phyloP scores from a whole-genome alignment of 305 asterid genomes.

The Petunia hybrid region DNA sequence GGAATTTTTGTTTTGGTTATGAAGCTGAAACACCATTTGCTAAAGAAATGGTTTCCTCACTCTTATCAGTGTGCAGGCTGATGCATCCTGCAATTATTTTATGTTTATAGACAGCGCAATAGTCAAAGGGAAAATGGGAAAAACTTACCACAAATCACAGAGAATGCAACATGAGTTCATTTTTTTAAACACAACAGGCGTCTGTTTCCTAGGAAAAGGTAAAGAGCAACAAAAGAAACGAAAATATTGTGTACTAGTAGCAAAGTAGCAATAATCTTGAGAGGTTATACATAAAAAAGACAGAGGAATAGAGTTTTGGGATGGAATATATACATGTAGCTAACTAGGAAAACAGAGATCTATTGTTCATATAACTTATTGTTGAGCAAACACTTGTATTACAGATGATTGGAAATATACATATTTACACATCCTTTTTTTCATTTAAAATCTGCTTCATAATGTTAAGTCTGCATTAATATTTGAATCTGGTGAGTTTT shows the following conservation, averaged over 20 bases:
- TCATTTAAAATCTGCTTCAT: not conserved
- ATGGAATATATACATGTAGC: not conserved
- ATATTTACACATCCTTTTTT: not conserved
- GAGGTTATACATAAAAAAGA: not conserved
- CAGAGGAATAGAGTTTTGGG: not conserved
- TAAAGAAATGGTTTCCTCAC: conserved; percentile 82
- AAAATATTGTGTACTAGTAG: not conserved
- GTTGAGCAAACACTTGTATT: not conserved
- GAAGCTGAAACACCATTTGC: conserved; percentile 73
- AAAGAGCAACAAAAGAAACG: not conserved
- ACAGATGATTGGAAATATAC: not conserved
- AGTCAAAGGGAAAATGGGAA: not conserved
- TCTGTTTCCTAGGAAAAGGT: not conserved
- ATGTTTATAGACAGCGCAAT: not conserved
- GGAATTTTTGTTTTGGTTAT: conserved; percentile 76
- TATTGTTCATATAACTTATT: not conserved
- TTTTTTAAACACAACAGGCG: not conserved
- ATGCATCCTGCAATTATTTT: conserved; percentile 2
- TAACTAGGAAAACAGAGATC: not conserved
- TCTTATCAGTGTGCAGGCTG: conserved; percentile 54
- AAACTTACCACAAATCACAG: not conserved
- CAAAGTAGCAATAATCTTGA: not conserved
- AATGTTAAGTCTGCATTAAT: not conserved
- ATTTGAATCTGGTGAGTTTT: not conserved
- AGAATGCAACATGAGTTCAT: not conserved